phyloP scores from a whole-genome alignment of 352 stramenopile species.

The Phytophthora ohioensis region DNA sequence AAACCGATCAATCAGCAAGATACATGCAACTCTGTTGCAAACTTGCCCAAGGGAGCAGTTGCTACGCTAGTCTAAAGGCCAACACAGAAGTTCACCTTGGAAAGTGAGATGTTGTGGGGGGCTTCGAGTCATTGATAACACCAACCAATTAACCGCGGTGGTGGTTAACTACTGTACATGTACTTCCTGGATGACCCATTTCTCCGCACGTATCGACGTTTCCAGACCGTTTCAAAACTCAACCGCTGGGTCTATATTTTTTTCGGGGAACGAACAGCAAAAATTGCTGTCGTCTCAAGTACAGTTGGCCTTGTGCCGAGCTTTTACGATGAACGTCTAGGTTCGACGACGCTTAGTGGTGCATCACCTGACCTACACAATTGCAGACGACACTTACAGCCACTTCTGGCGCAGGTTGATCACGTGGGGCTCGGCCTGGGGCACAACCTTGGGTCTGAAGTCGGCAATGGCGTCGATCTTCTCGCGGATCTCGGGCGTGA shows the following conservation, averaged over 20 bases:
- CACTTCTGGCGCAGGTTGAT: constrained; percentile 47
- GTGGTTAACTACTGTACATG: no score
- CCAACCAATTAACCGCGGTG: no score
- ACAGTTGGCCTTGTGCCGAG: not conserved
- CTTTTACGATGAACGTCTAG: not conserved
- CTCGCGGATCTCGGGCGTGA: constrained; percentile 70
- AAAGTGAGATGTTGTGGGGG: no score
- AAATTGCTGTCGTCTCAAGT: not conserved
- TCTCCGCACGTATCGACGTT: not conserved
- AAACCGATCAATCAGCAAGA: no score
- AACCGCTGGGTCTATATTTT: constrained; percentile 8
- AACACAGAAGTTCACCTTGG: no score
- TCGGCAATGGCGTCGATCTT: constrained; percentile 79
- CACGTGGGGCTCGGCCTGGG: constrained; percentile 40
- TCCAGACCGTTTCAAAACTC: no score
- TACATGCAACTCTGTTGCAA: no score
- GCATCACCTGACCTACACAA: not conserved
- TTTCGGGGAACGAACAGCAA: constrained; percentile 6
- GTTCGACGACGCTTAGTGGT: not conserved
- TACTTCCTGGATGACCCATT: not conserved
- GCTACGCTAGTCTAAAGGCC: no score
- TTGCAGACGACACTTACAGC: constrained; percentile 35
- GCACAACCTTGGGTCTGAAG: constrained; percentile 46
- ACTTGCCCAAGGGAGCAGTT: no score
- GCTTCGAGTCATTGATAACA: no score